phyloP scores from a whole-genome alignment of 2,329 filamentous ascomycete genomes.

The Trichoderma sp. region DNA sequence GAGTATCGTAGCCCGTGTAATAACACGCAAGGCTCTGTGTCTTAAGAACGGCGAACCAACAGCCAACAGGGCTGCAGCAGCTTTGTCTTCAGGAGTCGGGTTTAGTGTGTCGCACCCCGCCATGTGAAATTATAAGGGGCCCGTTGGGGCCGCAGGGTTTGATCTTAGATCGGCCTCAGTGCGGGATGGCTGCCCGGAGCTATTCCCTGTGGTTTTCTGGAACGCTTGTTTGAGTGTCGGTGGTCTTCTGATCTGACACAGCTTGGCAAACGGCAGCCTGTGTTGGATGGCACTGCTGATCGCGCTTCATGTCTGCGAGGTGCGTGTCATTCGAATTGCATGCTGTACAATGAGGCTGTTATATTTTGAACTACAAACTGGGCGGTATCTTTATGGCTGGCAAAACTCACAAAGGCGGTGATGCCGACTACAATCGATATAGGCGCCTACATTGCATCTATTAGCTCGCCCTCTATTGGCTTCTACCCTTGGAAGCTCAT shows the following conservation, averaged over 20 bases:
- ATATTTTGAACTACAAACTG: neutral
- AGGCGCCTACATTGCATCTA: neutral
- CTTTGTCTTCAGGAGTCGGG: slow-evolving; percentile 25
- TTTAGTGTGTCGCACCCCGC: slow-evolving; percentile 22
- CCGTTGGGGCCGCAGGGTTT: slow-evolving; percentile 6
- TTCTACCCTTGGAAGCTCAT: neutral
- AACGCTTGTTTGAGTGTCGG: neutral
- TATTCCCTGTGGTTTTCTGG: neutral
- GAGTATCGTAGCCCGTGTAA: neutral
- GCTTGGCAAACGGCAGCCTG: neutral
- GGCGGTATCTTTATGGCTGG: neutral
- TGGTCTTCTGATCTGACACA: neutral
- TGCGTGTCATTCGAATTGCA: neutral
- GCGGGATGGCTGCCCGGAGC: neutral
- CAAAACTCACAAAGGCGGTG: slow-evolving; percentile 3
- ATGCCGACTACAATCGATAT: neutral
- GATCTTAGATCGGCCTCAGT: slow-evolving; percentile 25
- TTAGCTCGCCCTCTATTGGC: neutral
- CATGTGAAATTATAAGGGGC: slow-evolving; percentile 27
- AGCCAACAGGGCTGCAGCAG: slow-evolving; percentile 15
- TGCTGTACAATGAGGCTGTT: neutral
- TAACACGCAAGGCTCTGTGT: neutral
- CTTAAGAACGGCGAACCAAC: neutral
- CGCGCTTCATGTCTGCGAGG: neutral
- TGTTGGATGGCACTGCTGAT: neutral